Conservation (phyloP, 108 stramenopile species). For the Asterionellopsis glacialis region DNA sequence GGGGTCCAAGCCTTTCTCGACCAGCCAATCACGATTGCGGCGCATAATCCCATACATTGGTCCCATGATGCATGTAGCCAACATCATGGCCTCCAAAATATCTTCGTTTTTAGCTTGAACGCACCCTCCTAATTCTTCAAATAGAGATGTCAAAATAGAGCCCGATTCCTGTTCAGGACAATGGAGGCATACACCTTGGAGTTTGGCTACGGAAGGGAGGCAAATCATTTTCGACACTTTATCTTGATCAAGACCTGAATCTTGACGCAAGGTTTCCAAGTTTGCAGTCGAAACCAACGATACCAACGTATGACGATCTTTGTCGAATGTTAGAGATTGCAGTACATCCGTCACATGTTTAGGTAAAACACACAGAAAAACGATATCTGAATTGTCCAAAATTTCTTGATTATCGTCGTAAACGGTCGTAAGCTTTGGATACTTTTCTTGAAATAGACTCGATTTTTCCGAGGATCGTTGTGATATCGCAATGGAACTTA, state of each 20-base stretch:
- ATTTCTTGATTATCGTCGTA: slow-evolving; percentile 65
- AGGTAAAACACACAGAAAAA: slow-evolving; percentile 75
- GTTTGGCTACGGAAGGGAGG: slow-evolving; percentile 54
- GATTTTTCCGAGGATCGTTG: slow-evolving; percentile 58
- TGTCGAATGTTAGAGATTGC: slow-evolving; percentile 37
- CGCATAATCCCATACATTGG: slow-evolving; percentile 69
- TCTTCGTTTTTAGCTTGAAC: slow-evolving; percentile 49
- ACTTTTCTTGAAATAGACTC: slow-evolving; percentile 18
- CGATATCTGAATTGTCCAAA: slow-evolving; percentile 54
- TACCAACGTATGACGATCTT: slow-evolving; percentile 53
- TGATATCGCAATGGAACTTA: slow-evolving; percentile 47
- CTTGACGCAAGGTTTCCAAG: neutral
- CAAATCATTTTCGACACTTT: slow-evolving; percentile 82
- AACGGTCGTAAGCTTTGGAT: slow-evolving; percentile 44
- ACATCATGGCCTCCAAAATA: slow-evolving; percentile 58
- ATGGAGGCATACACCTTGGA: slow-evolving; percentile 41
- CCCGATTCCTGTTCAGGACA: neutral
- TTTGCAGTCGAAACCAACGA: slow-evolving; percentile 57
- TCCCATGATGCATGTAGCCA: slow-evolving; percentile 65
- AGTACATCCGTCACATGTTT: slow-evolving; percentile 50
- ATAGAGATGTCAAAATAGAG: slow-evolving; percentile 10
- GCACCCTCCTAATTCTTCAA: slow-evolving; percentile 42
- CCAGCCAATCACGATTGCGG: slow-evolving; percentile 57
- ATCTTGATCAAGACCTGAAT: slow-evolving; percentile 8
- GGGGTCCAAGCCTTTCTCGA: slow-evolving; percentile 33